These are phyloP conservation scores for Dothideomycetidae sp. DNA, from an alignment of 2,329 filamentous ascomycete genomes.

Conservation along the genomic window DNA sequence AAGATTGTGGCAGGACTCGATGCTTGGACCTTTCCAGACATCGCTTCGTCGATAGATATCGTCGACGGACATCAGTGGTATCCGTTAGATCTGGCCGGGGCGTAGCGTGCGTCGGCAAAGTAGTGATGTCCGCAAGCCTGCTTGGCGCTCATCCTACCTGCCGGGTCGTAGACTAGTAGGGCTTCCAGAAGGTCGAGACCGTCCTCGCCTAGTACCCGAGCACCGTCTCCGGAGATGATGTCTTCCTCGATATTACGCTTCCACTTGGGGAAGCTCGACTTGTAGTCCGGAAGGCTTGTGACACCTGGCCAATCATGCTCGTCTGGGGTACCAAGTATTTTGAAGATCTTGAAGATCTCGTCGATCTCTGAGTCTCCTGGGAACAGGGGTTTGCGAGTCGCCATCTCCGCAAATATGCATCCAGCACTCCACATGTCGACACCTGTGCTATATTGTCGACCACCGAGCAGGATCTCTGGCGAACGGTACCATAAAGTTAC, in stretches of 20 bases:
- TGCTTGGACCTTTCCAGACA: no score
- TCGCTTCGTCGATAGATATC: no score
- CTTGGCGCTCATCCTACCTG: slow-evolving; percentile 77
- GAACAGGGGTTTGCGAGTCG: slow-evolving; percentile 82
- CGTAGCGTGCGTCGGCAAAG: slow-evolving; percentile 35
- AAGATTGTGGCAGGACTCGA: no score
- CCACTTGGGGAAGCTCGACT: slow-evolving; percentile 86
- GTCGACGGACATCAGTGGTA: no score
- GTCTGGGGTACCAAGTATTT: slow-evolving; percentile 63
- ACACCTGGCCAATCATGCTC: slow-evolving; percentile 80
- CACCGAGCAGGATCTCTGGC: slow-evolving; percentile 79
- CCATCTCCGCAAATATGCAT: slow-evolving; percentile 95
- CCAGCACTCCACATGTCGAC: slow-evolving; percentile 95
- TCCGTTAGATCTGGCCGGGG: slow-evolving; percentile 13
- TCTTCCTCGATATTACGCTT: slow-evolving; percentile 50
- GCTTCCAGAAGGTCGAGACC: slow-evolving; percentile 54
- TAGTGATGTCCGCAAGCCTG: slow-evolving; percentile 74
- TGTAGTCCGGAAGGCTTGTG: slow-evolving; percentile 90
- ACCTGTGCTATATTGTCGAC: slow-evolving; percentile 82
- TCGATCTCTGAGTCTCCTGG: slow-evolving; percentile 87
- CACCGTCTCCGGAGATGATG: slow-evolving; percentile 47
- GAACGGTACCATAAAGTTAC: slow-evolving; percentile 89
- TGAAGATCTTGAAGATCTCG: slow-evolving; percentile 90
- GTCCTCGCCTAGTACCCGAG: slow-evolving; percentile 47
- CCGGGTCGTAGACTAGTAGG: slow-evolving; percentile 77